Base-by-base conservation (phyloP, 2,329 filamentous ascomycete genomes). In the Trichocomaceae sp. region DNA sequence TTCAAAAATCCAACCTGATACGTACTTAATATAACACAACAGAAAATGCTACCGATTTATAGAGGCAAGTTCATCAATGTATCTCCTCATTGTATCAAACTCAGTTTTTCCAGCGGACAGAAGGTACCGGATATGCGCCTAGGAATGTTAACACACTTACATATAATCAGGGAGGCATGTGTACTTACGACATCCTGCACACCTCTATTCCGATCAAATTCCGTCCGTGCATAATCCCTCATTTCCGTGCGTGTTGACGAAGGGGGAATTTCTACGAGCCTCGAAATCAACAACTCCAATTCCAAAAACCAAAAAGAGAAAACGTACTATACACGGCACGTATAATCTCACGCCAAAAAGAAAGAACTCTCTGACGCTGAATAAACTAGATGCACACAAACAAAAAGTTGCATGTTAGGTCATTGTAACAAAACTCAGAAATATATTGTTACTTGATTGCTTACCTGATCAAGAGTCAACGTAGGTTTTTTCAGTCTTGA, bases 41-140 rank as follows among this genome's bases (percentile, higher is more conserved):
- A 12, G 19, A 42, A 22, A 29, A 29, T n/a, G 26, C 47, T 26
- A 47, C 63, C 56, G 66, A 39, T 62, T 58, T 39, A 61, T 62
- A 42, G 49, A 20, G 29, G 67, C 65, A 59, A 75, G 68, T 60
- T 76, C 73, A 52, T 76, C 73, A 26, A 77, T 72, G 63, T 76
- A 76, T 39, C 74, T 67, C 52, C 64, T 70, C 72, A 77, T 75
- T 4, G 66, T 72, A 53, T 77, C 71, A 48, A 75, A 76, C 57
- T 77, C 75, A 2, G 73, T 61, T 58, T 76, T 76, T 3, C 74
- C 75, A 15, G 73, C 70, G 61, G 72, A 75, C 54, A 75, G 61
- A 23, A 77, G 59, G 57, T 77, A 77, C 57, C 75, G 65, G 50
- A 77, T 76, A 63, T 76, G 74, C 4, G 52, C 58, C 63, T 66